These are phyloP conservation scores for Calonectria honghensis DNA, from an alignment of 2,329 filamentous ascomycete genomes.

Conservation along the genomic window DNA sequence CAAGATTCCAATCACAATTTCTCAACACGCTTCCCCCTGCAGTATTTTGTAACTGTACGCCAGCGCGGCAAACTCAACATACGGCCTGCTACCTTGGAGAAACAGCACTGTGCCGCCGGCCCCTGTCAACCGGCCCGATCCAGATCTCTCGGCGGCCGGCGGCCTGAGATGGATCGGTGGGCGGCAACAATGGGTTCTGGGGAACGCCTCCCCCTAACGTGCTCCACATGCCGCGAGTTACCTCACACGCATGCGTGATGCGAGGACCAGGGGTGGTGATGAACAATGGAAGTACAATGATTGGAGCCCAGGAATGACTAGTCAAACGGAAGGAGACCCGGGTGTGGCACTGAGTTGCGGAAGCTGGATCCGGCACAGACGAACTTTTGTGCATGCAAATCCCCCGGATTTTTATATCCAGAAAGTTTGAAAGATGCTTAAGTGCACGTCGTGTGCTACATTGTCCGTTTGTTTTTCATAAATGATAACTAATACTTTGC, in stretches of 20 bases:
- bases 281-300: not conserved
- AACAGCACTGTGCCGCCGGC: not conserved
- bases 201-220: constrained; percentile 15
- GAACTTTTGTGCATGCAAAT: not conserved
- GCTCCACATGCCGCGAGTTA: constrained; percentile 2
- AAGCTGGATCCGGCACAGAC: not conserved
- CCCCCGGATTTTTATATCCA: not conserved
- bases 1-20: no score
- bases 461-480: not conserved
- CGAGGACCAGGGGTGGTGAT: not conserved
- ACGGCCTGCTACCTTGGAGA: not conserved
- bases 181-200: constrained; percentile 15
- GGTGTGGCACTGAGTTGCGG: not conserved
- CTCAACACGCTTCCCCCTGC: no score
- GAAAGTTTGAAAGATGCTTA: not conserved
- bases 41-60: not conserved
- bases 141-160: constrained; percentile 21
- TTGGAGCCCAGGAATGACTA: constrained; percentile 14
- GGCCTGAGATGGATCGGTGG: constrained; percentile 3
- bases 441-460: not conserved
- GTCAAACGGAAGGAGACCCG: not conserved
- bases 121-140: not conserved
- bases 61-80: not conserved
- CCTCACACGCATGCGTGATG: not conserved
- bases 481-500: no score